Evolutionary conservation across 495 filamentous ascomycete species (phyloP).

Genomic region (Talaromyces ruber): DNA sequence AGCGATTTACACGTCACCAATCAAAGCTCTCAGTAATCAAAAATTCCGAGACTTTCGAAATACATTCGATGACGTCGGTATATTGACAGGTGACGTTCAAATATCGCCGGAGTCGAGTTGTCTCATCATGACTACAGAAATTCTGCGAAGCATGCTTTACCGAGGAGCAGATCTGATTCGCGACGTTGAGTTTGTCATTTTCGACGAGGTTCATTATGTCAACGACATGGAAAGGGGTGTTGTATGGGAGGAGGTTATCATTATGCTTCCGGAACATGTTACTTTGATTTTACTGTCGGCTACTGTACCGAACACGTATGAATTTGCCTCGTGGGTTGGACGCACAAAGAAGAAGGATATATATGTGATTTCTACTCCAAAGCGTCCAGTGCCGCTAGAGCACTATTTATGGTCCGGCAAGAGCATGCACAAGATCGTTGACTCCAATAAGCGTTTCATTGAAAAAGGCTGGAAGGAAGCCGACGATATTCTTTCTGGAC

Average conservation of each 20-base stretch:
- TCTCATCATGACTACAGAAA: conserved; percentile 98
- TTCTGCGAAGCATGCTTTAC: conserved; percentile 96
- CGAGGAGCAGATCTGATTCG: conserved; percentile 91
- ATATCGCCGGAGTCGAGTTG: conserved; percentile 97
- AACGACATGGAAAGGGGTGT: conserved; percentile 97
- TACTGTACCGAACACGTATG: conserved; percentile 93
- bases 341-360: conserved; percentile 98
- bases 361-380: conserved; percentile 95
- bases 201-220: conserved; percentile 98
- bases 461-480: conserved; percentile 93
- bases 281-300: conserved; percentile 91
- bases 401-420: conserved; percentile 95
- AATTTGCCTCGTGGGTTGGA: conserved; percentile 98
- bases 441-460: conserved; percentile 80
- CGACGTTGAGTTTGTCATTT: conserved; percentile 98
- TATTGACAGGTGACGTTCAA: conserved; percentile 94
- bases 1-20: conserved; percentile 96
- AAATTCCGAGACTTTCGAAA: conserved; percentile 93
- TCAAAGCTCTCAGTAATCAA: conserved; percentile 97
- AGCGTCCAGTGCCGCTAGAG: conserved; percentile 88
- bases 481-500: conserved; percentile 70
- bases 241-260: conserved; percentile 99
- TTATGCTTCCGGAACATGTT: conserved; percentile 96
- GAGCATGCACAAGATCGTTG: conserved; percentile 88
- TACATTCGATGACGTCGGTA: conserved; percentile 89